phyloP scores from a whole-genome alignment of 768 basidiomycete species.

The Dictyophora rubrovolvata region DNA sequence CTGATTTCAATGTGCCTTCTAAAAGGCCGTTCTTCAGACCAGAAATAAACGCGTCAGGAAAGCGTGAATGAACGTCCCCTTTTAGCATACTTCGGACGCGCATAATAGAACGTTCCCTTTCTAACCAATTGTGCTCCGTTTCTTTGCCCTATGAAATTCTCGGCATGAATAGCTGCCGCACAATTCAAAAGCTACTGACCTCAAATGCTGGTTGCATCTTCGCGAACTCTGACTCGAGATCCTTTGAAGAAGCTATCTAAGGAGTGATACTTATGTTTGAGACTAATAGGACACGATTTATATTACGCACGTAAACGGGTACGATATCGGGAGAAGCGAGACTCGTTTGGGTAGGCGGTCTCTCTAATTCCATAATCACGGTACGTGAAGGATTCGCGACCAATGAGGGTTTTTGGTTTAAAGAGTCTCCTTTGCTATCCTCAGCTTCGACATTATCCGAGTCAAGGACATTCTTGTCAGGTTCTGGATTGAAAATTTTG shows the following conservation, averaged over 20 bases:
- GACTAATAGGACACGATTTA: background rate
- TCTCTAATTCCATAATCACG: background rate
- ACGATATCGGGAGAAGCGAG: constrained; percentile 34
- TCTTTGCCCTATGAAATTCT: constrained; percentile 69
- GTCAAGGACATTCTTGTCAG: constrained; percentile 24
- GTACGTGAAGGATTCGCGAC: background rate
- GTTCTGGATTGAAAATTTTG: constrained; percentile 41
- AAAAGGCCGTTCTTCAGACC: constrained; percentile 71
- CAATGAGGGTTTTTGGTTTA: background rate
- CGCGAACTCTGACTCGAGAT: constrained; percentile 79
- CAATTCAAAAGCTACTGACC: constrained; percentile 29
- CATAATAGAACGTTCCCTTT: constrained; percentile 65
- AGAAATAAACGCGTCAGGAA: constrained; percentile 61
- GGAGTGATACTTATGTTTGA: constrained; percentile 2
- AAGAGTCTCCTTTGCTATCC: constrained; percentile 20
- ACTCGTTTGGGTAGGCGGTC: background rate
- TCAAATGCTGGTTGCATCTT: constrained; percentile 74
- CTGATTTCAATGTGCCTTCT: constrained; percentile 78
- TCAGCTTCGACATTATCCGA: constrained; percentile 19
- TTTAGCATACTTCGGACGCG: constrained; percentile 84
- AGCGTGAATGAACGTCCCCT: constrained; percentile 70
- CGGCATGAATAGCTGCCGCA: background rate
- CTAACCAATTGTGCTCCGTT: constrained; percentile 91
- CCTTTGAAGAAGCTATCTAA: constrained; percentile 75
- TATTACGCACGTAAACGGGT: constrained; percentile 54